A percentile compares a stretch with the other conserved stretches of the same genome.
These are phyloP conservation scores for Backusella macrospora DNA, from an alignment of 192 early-diverging fungal species.

Conservation along the genomic window DNA sequence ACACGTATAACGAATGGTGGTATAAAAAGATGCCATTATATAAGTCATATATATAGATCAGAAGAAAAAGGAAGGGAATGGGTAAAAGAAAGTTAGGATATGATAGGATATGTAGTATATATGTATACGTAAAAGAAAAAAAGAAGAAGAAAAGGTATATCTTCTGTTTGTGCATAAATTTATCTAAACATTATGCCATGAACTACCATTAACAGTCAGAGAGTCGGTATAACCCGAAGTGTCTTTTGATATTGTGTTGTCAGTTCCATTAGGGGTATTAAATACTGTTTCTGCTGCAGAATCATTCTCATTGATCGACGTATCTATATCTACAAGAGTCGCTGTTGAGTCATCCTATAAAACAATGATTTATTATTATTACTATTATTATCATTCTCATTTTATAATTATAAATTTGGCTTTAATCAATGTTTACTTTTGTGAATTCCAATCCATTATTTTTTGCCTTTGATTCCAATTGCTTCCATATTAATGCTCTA, in stretches of 20 bases:
- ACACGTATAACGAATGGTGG: no score
- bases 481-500: slow-evolving; percentile 14
- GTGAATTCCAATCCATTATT: neutral
- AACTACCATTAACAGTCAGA: neutral
- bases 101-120: no score
- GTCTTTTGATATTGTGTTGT: slow-evolving; percentile 2
- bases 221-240: neutral
- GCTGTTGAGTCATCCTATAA: slow-evolving; percentile 4
- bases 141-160: no score
- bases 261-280: neutral
- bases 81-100: no score
- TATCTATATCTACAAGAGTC: neutral
- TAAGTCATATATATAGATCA: no score
- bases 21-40: no score
- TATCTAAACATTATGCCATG: slow-evolving; percentile 9
- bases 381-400: neutral
- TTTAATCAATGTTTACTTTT: neutral
- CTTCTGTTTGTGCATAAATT: no score
- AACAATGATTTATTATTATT: neutral
- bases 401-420: neutral
- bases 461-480: slow-evolving; percentile 13
- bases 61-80: no score
- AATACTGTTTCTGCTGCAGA: neutral
- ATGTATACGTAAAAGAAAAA: no score
- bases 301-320: neutral